Evolutionary conservation across 257 asterid genomes (phyloP).

Genomic region (Jacaranda mimosifolia): DNA sequence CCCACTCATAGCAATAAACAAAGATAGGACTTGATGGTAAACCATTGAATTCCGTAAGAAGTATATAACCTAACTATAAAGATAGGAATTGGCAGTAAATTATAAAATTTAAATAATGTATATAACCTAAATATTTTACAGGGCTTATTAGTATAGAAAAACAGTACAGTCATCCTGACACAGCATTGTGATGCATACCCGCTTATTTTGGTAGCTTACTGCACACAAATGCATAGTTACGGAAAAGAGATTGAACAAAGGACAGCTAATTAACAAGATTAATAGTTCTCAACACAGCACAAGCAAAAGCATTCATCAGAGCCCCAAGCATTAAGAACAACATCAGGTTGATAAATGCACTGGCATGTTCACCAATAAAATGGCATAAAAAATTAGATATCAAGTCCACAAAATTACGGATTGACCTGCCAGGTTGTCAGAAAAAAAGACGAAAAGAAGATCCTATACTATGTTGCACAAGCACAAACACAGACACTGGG

Average conservation of each 20-base stretch:
- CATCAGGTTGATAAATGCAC: neutral
- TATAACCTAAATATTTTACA: slow-evolving; percentile 4
- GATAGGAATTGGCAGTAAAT: too few species aligned
- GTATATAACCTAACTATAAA: too few species aligned
- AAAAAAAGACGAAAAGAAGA: neutral
- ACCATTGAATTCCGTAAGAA: neutral
- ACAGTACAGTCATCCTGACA: neutral
- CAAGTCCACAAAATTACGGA: neutral
- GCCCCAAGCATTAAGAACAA: slow-evolving; percentile 10
- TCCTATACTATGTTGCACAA: neutral
- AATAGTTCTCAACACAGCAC: slow-evolving; percentile 16
- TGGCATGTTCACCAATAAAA: slow-evolving; percentile 11
- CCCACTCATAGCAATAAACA: neutral
- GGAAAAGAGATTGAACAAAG: neutral
- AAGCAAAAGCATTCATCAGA: slow-evolving; percentile 15
- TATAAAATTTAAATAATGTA: neutral
- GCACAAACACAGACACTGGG: neutral
- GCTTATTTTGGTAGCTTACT: neutral
- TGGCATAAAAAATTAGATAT: neutral
- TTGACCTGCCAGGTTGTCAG: neutral
- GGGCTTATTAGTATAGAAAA: slow-evolving; percentile 1
- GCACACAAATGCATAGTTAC: neutral
- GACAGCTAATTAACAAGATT: neutral
- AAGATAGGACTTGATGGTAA: neutral
- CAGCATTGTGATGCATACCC: neutral